A percentile compares a stretch with the other conserved stretches of the same genome.
These are phyloP conservation scores for Euphorbia celastroides DNA, from an alignment of 441 rosid genomes.

Conservation along the genomic window DNA sequence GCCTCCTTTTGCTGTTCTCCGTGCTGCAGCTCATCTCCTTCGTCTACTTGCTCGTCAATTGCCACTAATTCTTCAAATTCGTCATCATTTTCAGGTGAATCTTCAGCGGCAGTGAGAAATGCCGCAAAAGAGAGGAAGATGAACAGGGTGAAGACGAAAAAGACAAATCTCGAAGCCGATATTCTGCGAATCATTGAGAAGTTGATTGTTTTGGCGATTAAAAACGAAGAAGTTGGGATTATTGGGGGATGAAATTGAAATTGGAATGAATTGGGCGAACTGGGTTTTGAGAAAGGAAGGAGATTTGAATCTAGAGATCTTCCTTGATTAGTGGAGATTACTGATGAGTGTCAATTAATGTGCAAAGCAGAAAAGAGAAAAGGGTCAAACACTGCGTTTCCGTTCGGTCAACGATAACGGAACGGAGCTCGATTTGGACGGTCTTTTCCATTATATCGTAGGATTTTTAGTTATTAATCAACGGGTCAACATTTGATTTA, in stretches of 20 bases:
- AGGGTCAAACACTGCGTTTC: not conserved
- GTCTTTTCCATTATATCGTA: too few species aligned
- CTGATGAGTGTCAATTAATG: not conserved
- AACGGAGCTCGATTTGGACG: slow-evolving; percentile 6
- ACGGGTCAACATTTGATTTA: too few species aligned
- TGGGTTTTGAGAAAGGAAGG: slow-evolving; percentile 6
- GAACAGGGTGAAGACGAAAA: slow-evolving; percentile 33
- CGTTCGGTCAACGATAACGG: slow-evolving; percentile 8
- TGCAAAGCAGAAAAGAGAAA: not conserved
- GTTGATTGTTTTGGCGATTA: not conserved
- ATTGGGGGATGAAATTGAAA: too few species aligned
- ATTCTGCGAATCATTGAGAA: slow-evolving; percentile 33
- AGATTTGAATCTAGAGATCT: slow-evolving; percentile 16
- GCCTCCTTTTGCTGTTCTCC: slow-evolving; percentile 41
- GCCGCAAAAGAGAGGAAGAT: slow-evolving; percentile 32
- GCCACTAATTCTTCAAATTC: too few species aligned
- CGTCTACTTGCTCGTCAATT: slow-evolving; percentile 49
- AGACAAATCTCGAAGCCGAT: slow-evolving; percentile 39
- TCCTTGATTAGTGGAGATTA: slow-evolving; percentile 22
- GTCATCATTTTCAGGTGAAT: slow-evolving; percentile 21
- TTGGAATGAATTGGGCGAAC: slow-evolving; percentile 4
- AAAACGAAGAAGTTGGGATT: slow-evolving; percentile 4
- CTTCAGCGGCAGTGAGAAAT: slow-evolving; percentile 29
- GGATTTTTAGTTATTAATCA: too few species aligned
- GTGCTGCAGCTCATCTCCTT: slow-evolving; percentile 8